Evolutionary conservation across 176 grass and related monocot species (phyloP).

Genomic region (Typha latifolia): DNA sequence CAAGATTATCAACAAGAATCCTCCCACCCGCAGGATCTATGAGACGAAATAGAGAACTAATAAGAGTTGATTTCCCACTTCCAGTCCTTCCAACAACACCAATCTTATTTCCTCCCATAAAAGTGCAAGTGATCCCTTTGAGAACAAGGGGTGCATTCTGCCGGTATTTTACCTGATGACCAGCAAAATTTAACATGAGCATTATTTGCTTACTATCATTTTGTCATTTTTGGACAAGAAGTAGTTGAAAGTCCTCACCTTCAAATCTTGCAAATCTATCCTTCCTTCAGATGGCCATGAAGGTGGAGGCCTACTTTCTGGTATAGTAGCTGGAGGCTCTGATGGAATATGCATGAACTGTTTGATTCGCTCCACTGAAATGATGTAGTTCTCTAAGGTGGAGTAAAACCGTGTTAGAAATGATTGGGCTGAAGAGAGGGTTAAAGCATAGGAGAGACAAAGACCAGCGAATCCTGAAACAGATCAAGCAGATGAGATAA

Average conservation of each 20-base stretch:
- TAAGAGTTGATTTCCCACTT: constrained; percentile 88
- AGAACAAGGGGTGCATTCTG: constrained; percentile 70
- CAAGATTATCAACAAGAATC: constrained; percentile 75
- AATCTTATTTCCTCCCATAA: constrained; percentile 62
- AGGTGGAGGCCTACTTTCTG: constrained; percentile 56
- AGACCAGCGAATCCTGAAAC: constrained; percentile 78
- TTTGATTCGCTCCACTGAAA: constrained; percentile 81
- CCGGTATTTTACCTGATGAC: constrained; percentile 74
- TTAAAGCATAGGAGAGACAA: constrained; percentile 81
- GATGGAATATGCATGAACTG: constrained; percentile 77
- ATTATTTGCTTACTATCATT: constrained; percentile 3
- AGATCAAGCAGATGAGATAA: constrained; percentile 10
- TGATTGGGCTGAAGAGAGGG: constrained; percentile 38
- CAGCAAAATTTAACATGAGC: constrained; percentile 3
- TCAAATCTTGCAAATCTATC: constrained; percentile 75
- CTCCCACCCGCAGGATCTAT: constrained; percentile 62
- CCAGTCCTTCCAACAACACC: constrained; percentile 88
- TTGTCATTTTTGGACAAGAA: no score
- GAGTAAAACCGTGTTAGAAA: constrained; percentile 85
- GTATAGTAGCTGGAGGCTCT: constrained; percentile 60
- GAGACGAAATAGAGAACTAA: constrained; percentile 78
- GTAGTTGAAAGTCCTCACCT: constrained; percentile 30
- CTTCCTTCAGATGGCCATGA: constrained; percentile 82
- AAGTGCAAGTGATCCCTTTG: constrained; percentile 86
- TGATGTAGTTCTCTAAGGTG: constrained; percentile 71